Percentiles rank a stretch among this genome's conserved stretches.
These are phyloP conservation scores for Simmondsia chinensis DNA, from an alignment of 148 eudicot genomes.

Conservation along the genomic window DNA sequence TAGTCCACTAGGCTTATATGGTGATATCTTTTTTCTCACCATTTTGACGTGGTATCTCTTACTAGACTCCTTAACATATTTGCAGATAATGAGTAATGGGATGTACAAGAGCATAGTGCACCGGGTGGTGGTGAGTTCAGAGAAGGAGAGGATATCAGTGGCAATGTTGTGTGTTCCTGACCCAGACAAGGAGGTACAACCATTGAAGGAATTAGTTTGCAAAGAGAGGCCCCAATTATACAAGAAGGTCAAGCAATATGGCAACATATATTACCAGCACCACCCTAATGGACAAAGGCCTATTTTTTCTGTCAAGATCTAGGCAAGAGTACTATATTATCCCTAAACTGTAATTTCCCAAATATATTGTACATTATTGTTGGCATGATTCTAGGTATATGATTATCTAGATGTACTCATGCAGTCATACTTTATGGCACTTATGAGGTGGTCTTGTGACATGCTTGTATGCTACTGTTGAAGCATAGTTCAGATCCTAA, in stretches of 20 bases:
- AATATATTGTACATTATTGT: too few species aligned
- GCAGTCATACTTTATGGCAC: too few species aligned
- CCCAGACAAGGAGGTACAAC: constrained; percentile 18
- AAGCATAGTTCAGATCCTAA: too few species aligned
- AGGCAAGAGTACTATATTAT: background rate
- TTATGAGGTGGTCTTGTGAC: too few species aligned
- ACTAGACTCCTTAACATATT: background rate
- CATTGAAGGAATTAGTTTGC: constrained; percentile 11
- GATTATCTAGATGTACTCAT: too few species aligned
- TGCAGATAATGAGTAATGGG: constrained; percentile 37
- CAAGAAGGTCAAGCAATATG: constrained; percentile 21
- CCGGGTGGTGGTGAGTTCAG: constrained; percentile 22
- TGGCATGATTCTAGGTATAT: too few species aligned
- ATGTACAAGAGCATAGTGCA: constrained; percentile 31
- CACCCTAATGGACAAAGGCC: constrained; percentile 10
- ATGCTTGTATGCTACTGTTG: too few species aligned
- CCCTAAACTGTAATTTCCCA: too few species aligned
- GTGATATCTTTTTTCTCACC: background rate
- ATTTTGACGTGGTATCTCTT: background rate
- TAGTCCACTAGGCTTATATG: background rate
- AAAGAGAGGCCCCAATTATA: constrained; percentile 17
- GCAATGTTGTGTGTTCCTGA: constrained; percentile 17
- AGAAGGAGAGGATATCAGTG: constrained; percentile 21
- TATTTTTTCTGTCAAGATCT: constrained; percentile 7
- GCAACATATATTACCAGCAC: background rate